These are phyloP conservation scores for Solanum bulbocastanum DNA, from an alignment of 257 asterid genomes.

Conservation along the genomic window DNA sequence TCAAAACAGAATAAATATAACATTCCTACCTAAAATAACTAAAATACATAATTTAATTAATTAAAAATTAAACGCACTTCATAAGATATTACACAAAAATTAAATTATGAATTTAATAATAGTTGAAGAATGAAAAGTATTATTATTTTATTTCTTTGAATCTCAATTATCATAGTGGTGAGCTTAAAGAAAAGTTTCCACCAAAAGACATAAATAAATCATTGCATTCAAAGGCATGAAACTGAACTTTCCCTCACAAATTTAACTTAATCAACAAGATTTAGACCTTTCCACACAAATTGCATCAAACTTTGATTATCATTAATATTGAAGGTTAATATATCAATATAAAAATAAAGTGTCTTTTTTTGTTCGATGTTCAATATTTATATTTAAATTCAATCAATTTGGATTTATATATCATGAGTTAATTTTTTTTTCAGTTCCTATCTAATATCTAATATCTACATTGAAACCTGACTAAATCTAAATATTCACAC, in stretches of 20 bases:
- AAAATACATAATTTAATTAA: not conserved
- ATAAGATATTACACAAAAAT: not conserved
- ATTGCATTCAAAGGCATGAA: not conserved
- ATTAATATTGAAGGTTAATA: not conserved
- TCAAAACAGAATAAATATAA: not conserved
- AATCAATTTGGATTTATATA: rapidly evolving
- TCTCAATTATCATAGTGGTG: not conserved
- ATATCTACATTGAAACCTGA: too few relatives aligned
- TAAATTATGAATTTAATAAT: not conserved
- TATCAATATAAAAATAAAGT: not conserved
- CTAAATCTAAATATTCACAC: not conserved
- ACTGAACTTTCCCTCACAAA: not conserved
- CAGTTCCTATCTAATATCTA: too few relatives aligned
- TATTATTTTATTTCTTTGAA: not conserved
- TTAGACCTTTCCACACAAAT: not conserved
- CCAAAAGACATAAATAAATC: not conserved
- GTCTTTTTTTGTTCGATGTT: too few relatives aligned
- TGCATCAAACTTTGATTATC: not conserved
- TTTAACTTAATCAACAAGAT: not conserved
- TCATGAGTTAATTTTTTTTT: too few relatives aligned
- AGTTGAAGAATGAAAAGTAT: not conserved
- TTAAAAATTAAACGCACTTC: not conserved
- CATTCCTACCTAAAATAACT: not conserved
- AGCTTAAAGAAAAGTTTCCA: not conserved
- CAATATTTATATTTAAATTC: too few relatives aligned